Conservation (phyloP, 2,329 filamentous ascomycete genomes). For the Septoria petroselini region DNA sequence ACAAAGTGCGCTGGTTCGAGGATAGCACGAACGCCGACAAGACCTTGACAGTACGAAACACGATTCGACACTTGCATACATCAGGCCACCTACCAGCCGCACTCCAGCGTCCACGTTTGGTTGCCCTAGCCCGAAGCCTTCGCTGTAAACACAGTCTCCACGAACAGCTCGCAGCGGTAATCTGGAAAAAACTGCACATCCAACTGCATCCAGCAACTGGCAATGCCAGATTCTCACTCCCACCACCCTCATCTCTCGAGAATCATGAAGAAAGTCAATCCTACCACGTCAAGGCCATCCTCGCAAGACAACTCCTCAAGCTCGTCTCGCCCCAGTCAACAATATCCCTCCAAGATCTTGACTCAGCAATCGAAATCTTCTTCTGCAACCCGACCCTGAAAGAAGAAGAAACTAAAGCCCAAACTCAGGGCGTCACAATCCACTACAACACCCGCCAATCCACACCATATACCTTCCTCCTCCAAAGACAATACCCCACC, state of each 20-base stretch:
- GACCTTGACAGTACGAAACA: constrained; percentile 76
- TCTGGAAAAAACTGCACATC: constrained; percentile 52
- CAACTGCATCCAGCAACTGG: constrained; percentile 44
- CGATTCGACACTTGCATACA: constrained; percentile 65
- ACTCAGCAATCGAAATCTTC: constrained; percentile 37
- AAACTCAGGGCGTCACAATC: not conserved
- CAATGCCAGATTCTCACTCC: constrained; percentile 18
- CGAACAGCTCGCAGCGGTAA: constrained; percentile 44
- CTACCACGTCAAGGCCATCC: constrained; percentile 38
- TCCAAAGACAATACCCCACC: too few species aligned
- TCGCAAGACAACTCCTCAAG: constrained; percentile 50
- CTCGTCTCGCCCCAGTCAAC: constrained; percentile 49
- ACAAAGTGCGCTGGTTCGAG: constrained; percentile 71
- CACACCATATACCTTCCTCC: too few species aligned
- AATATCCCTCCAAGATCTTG: constrained; percentile 45
- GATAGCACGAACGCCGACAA: constrained; percentile 78
- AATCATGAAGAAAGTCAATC: constrained; percentile 2
- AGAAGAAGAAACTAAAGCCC: not conserved
- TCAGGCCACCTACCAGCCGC: constrained; percentile 64
- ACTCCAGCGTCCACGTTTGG: constrained; percentile 62
- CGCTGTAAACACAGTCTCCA: constrained; percentile 45
- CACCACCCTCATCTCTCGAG: not conserved
- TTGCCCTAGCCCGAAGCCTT: constrained; percentile 52
- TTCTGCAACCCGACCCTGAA: constrained; percentile 46
- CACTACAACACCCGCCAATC: not conserved